Base-by-base conservation (phyloP, 192 early-diverging fungal genomes). In the Coemansia sp. region DNA sequence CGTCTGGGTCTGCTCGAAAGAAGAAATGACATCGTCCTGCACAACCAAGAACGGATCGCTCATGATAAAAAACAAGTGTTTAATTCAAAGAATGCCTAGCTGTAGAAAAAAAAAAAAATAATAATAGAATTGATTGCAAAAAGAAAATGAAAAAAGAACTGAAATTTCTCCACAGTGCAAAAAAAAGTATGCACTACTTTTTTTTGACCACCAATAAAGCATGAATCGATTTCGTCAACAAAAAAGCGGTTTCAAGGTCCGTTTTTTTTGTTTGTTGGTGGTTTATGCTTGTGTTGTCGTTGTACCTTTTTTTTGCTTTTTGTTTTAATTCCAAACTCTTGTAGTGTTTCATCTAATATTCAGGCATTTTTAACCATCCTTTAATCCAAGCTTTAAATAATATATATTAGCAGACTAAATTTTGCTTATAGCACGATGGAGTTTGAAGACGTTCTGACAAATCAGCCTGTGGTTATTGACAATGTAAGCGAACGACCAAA, bases 391-490 rank as follows among this genome's bases (percentile, higher is more conserved):
- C 54, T 56, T 22, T 28, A 4, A 22, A 33, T 4, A 38, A 63
- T 34, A 9, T 28, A 43, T 28, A 48, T 28, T 28, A 28, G 22
- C 22, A 11, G 20, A 15, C 61, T 41, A 20, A 43, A 5, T 63
- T 48, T 48, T 48, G 45, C 45, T 12, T 48, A 48, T 48, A 48
- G 18, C 34, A 39, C 5, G 35, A 90, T 90, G 94, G 94, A 96
- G 62, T 95, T 90, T 78, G 91, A 92, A 74, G 94, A 95, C 65
- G 95, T 96, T 17, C 76, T 98, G 67, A 97, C 95, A 28, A 99
- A 99, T 85, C 95, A 97, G 78, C 95, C 97, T 15, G 95, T 98
- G 11, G 97, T 99, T 59, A 97, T 99, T 79, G 97, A 99, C 87
- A 98, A 98, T 88, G 97, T 98, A 89, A 85, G 89, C 15, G 57